phyloP scores from a whole-genome alignment of 441 rosid species.

The Lepidium campestre region DNA sequence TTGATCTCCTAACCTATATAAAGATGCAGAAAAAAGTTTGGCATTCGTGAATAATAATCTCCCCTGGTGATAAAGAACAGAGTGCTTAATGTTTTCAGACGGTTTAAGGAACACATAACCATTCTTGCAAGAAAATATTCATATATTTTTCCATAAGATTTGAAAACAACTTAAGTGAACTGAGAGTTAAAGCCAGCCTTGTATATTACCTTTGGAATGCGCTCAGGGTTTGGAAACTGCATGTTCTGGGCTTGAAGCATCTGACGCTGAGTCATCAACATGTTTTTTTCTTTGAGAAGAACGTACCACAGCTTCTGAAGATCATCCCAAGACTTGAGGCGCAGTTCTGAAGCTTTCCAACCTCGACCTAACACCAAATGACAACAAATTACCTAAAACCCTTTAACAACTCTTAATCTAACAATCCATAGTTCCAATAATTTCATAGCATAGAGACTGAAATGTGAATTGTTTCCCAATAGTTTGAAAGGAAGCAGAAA shows the following conservation, averaged over 20 bases:
- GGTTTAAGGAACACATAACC: background rate
- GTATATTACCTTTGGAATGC: constrained; percentile 63
- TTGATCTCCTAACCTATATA: constrained; percentile 76
- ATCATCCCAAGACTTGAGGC: constrained; percentile 89
- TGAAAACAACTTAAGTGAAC: background rate
- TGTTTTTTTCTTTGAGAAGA: constrained; percentile 83
- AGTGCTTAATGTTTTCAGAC: background rate
- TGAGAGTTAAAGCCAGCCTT: background rate
- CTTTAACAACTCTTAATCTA: background rate
- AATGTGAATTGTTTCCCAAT: background rate
- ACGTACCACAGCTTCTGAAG: constrained; percentile 95
- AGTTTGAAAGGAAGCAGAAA: background rate
- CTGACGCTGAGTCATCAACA: constrained; percentile 93
- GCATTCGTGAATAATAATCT: background rate
- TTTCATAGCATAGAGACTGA: background rate
- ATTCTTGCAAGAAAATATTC: background rate
- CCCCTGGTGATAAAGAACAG: background rate
- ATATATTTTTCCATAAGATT: background rate
- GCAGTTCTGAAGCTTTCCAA: constrained; percentile 95
- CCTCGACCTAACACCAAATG: constrained; percentile 60
- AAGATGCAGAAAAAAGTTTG: background rate
- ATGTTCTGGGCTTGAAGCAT: constrained; percentile 58
- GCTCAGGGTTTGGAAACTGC: constrained; percentile 61
- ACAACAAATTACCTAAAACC: background rate
- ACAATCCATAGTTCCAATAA: background rate